Evolutionary conservation across 169 alveolate genomes (phyloP).

Genomic region (Babesia divergens): DNA sequence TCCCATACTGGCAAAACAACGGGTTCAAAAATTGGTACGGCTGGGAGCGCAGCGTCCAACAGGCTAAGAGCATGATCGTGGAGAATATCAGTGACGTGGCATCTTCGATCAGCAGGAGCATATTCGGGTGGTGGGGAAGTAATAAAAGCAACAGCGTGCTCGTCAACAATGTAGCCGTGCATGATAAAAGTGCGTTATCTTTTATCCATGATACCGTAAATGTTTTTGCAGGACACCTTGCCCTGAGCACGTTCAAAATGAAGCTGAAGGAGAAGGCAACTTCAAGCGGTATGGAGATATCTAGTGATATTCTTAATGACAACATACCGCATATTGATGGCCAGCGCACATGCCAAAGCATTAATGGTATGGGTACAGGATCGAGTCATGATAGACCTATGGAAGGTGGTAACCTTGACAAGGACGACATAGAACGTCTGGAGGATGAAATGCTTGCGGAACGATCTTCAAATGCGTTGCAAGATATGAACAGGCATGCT

Average conservation of each 20-base stretch:
- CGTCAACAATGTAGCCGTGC: slow-evolving; percentile 44
- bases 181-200: slow-evolving; percentile 21
- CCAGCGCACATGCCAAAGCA: not conserved
- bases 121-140: slow-evolving; percentile 54
- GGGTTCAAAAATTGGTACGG: slow-evolving; percentile 82
- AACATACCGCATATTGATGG: not conserved
- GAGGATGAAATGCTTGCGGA: slow-evolving; percentile 11
- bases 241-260: slow-evolving; percentile 11
- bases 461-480: slow-evolving; percentile 13
- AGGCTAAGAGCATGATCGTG: slow-evolving; percentile 59
- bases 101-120: slow-evolving; percentile 43
- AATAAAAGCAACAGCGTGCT: slow-evolving; percentile 58
- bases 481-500: slow-evolving; percentile 27
- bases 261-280: slow-evolving; percentile 12
- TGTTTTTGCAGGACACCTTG: not conserved
- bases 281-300: not conserved
- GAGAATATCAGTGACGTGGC: slow-evolving; percentile 65
- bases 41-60: slow-evolving; percentile 74
- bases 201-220: not conserved
- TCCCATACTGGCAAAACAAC: slow-evolving; percentile 82
- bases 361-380: not conserved
- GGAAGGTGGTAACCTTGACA: not conserved
- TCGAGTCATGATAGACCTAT: not conserved
- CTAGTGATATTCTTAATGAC: not conserved
- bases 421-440: not conserved